A percentile compares a stretch with the other conserved stretches of the same genome.
Evolutionary conservation across 306 rosid species (phyloP).

Genomic region (Fragaria nilgerrensis): DNA sequence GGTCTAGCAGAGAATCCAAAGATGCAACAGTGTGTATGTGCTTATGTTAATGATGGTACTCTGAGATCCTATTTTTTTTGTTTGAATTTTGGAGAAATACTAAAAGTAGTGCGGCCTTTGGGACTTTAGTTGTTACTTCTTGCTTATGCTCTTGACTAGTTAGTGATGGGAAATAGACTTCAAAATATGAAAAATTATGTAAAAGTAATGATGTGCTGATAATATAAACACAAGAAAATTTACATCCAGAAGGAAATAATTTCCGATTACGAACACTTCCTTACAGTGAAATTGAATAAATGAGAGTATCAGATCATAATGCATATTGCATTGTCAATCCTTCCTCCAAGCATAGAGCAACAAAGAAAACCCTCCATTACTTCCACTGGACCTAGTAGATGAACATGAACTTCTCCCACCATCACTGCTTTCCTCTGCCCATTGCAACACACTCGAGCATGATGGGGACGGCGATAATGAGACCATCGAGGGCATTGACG

Average conservation of each 20-base stretch:
- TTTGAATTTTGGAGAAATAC: not conserved
- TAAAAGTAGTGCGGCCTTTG: not conserved
- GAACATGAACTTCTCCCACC: constrained; percentile 81
- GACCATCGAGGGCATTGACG: constrained; percentile 18
- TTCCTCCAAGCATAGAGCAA: constrained; percentile 75
- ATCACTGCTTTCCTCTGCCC: constrained; percentile 88
- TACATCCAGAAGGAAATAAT: constrained; percentile 2
- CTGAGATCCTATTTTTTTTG: not conserved
- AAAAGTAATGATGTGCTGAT: not conserved
- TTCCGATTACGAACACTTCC: constrained; percentile 3
- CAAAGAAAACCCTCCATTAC: constrained; percentile 67
- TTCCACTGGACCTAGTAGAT: constrained; percentile 55
- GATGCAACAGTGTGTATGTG: not conserved
- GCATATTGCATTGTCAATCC: constrained; percentile 30
- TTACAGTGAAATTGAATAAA: not conserved
- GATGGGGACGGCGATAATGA: constrained; percentile 37
- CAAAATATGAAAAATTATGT: not conserved
- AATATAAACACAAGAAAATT: not conserved
- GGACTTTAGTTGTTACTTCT: not conserved
- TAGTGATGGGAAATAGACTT: not conserved
- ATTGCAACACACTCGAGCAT: constrained; percentile 59
- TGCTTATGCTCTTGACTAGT: not conserved
- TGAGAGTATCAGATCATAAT: not conserved
- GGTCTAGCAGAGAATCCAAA: constrained; percentile 24
- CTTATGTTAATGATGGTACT: not conserved